Percentiles rank a stretch among this genome's conserved stretches.
phyloP scores from a whole-genome alignment of 768 basidiomycete species.

The Boletus sensibilis region DNA sequence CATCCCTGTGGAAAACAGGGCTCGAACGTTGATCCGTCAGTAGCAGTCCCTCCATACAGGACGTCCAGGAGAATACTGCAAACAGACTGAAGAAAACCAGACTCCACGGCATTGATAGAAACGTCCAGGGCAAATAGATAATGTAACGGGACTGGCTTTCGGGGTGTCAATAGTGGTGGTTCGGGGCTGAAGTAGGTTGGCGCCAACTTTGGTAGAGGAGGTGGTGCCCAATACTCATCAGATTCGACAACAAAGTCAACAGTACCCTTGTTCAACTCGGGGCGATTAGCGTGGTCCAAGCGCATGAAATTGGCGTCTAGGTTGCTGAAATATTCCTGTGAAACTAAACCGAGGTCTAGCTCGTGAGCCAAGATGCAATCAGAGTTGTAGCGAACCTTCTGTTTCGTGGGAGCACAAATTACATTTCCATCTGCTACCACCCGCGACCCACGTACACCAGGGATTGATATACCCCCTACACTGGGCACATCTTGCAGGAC shows the following conservation, averaged over 20 bases:
- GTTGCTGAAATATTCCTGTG: constrained; percentile 79
- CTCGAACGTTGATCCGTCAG: constrained; percentile 42
- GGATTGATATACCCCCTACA: constrained; percentile 94
- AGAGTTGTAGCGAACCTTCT: constrained; percentile 56
- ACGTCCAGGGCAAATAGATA: constrained; percentile 90
- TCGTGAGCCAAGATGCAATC: neutral
- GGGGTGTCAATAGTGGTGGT: constrained; percentile 44
- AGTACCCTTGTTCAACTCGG: constrained; percentile 88
- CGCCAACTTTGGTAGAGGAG: constrained; percentile 54
- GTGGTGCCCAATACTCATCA: constrained; percentile 81
- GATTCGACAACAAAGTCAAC: constrained; percentile 81
- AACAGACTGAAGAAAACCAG: constrained; percentile 67
- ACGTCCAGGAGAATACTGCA: constrained; percentile 61
- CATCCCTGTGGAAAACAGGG: constrained; percentile 54
- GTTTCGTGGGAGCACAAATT: constrained; percentile 86
- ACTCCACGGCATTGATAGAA: constrained; percentile 59
- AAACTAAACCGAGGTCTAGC: constrained; percentile 47
- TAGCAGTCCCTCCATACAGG: constrained; percentile 56
- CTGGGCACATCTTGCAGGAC: constrained; percentile 79
- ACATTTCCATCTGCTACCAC: constrained; percentile 87
- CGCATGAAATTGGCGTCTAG: constrained; percentile 76
- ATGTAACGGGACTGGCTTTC: constrained; percentile 63
- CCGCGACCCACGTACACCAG: constrained; percentile 83
- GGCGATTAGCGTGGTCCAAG: constrained; percentile 76
- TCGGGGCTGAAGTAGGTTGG: constrained; percentile 54